phyloP scores from a whole-genome alignment of 2,329 filamentous ascomycete genomes.

The Fusarium drepaniforme region DNA sequence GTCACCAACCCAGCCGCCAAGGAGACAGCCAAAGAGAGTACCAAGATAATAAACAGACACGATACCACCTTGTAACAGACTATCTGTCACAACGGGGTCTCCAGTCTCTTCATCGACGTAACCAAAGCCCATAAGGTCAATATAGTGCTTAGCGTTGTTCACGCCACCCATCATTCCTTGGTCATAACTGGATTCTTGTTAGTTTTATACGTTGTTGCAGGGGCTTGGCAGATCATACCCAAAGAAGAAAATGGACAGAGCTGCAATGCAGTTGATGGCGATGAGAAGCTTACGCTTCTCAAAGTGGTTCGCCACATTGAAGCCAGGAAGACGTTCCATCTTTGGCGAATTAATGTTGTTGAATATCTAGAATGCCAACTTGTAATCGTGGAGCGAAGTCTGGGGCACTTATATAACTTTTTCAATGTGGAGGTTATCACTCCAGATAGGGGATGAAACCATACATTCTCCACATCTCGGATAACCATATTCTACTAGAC shows the following conservation, averaged over 20 bases:
- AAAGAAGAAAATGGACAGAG: slow-evolving; percentile 42
- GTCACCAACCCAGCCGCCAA: slow-evolving; percentile 38
- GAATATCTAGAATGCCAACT: background rate
- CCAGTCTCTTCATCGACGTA: slow-evolving; percentile 34
- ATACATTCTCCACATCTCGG: slow-evolving; percentile 14
- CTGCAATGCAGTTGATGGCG: slow-evolving; percentile 39
- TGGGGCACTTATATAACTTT: slow-evolving; percentile 24
- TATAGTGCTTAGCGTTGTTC: slow-evolving; percentile 33
- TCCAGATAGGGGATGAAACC: background rate
- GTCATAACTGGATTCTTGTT: background rate
- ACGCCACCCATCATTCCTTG: slow-evolving; percentile 42
- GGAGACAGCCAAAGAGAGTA: slow-evolving; percentile 35
- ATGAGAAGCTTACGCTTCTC: slow-evolving; percentile 43
- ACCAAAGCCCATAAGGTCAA: slow-evolving; percentile 40
- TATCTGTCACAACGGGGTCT: slow-evolving; percentile 33
- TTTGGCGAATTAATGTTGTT: background rate
- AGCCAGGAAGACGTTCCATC: slow-evolving; percentile 33
- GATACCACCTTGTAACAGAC: slow-evolving; percentile 38
- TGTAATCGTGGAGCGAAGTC: background rate
- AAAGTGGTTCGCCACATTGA: slow-evolving; percentile 35
- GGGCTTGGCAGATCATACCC: slow-evolving; percentile 26
- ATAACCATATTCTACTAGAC: slow-evolving; percentile 2
- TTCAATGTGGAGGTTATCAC: slow-evolving; percentile 9
- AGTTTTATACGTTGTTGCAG: background rate
- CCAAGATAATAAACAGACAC: slow-evolving; percentile 42